phyloP scores from a whole-genome alignment of 345 rosid genomes.

The Triadica sebifera region DNA sequence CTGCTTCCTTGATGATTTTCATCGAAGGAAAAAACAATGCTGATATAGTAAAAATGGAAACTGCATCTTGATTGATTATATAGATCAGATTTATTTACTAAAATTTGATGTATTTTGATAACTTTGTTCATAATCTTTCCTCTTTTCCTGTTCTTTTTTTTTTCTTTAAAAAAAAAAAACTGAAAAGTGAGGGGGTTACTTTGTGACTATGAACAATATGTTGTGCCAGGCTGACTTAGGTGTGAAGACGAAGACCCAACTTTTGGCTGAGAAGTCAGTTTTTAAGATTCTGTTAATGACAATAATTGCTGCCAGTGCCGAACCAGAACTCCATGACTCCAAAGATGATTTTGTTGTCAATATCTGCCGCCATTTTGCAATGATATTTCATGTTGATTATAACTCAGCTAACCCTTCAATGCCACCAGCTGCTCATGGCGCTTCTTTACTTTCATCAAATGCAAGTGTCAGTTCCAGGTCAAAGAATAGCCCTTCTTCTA shows the following conservation, averaged over 20 bases:
- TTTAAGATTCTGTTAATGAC: constrained; percentile 88
- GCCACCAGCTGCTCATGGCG: constrained; percentile 46
- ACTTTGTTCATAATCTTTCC: background rate
- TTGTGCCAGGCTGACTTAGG: constrained; percentile 86
- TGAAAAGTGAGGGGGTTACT: background rate
- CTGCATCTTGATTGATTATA: background rate
- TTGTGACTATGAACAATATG: background rate
- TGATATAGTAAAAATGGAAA: background rate
- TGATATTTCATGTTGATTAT: constrained; percentile 71
- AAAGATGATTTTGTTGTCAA: constrained; percentile 80
- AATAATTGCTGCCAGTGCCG: constrained; percentile 79
- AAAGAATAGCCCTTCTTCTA: constrained; percentile 54
- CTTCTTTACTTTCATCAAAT: constrained; percentile 53
- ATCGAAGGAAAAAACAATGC: background rate
- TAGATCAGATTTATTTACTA: background rate
- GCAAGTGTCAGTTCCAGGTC: constrained; percentile 51
- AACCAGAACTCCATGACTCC: constrained; percentile 67
- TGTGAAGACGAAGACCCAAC: constrained; percentile 98
- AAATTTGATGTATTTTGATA: background rate
- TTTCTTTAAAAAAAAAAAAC: too few species aligned
- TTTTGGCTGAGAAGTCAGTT: constrained; percentile 97
- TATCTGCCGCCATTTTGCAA: constrained; percentile 91
- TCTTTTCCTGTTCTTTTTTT: background rate
- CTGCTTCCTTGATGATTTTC: background rate
- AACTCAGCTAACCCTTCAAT: constrained; percentile 52